Evolutionary conservation across 805 yeast species (phyloP), one percentile per base, ranked within the genome.

Genomic region (Candida nitratophila): DNA sequence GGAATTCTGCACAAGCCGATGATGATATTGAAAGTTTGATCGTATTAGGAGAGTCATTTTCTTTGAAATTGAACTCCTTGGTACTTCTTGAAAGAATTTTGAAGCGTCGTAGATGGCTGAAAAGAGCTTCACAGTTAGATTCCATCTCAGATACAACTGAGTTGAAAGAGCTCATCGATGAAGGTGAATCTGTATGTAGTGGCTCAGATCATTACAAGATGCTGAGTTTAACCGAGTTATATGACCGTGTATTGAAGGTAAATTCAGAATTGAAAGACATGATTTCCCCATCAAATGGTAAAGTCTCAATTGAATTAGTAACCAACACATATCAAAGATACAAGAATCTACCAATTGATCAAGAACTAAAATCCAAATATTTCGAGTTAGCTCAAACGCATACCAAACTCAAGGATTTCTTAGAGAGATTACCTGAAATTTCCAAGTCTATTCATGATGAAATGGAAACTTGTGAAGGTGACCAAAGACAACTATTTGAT

Each of bases 331-430:
- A 47, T 22, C 47, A 44, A 2, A 43, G 44, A 29, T 48, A 44
- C 37, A 50, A 49, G 16, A n/a, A 26, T 2, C 43, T 52, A 15
- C 55, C 60, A 10, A 31, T 54, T 21, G 48, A 47, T 15, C 10
- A 15, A 12, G 44, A 44, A 24, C 9, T 49, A 15, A 35, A 54
- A 34, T 35, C 27, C 11, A 80, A 81, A 54, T 81, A 91, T 2
- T 69, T 88, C 68, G 76, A 79, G 58, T 79, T 83, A 54, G 61
- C 87, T 40, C 95, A 87, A 53, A 89, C 83, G 3, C n/a, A 19
- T 20, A 12, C n/a, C 8, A 34, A 34, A 12, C n/a, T 34, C 15
- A n/a, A 50, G 11, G 54, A 45, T 4, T 38, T 56, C 17, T 34
- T 51, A 17, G 46, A 51, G 20, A 48, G 47, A 21, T 45, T 50